Evolutionary conservation across 2,329 filamentous ascomycete species (phyloP), one percentile per base, ranked within the genome.

Genomic region (Pyricularia sp.): DNA sequence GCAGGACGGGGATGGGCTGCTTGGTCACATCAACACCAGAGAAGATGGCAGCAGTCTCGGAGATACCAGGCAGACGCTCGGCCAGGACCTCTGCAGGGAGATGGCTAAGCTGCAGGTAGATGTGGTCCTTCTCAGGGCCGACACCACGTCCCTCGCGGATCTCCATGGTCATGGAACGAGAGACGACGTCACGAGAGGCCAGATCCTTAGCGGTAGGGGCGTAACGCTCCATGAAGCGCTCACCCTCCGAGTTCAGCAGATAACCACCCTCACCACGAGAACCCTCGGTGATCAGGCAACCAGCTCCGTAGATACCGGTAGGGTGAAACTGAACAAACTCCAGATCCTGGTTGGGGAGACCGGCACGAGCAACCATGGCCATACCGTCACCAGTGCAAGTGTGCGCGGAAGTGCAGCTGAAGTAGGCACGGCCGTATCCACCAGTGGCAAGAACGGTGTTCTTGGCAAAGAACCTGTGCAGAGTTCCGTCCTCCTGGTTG

Each of bases 251-350:
- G 86, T 99, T 99, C 70, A 97, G 85, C 63, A 99, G 86, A 78
- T 97, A 97, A 74, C 93, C 93, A 84, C 93, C 93, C 84, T 97
- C 94, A 82, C 94, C 94, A 84, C 94, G 91, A 71, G 93, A 91
- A 72, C 93, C 93, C 81, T 99, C 93, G 13, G 94, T 97, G 75
- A 99, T 99, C 84, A 99, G 82, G 79, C 93, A 96, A 70, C 93
- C 93, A 73, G 93, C 94, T 73, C 94, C 94, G 78, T 99, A 99
- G 80, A 99, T 97, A 86, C 93, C 93, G 70, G 93, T 97, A 65
- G 93, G 93, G 78, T 99, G 93, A 86, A 99, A 99, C 81, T 99
- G 93, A 68, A 99, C 94, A 79, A 99, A 99, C 78, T 99, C 94
- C 69, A 97, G 85, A 88, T 99, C 94, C 82, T 99, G 94, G 84